Base-by-base conservation (phyloP, 1,139 yeast genomes). In the Petasospora rhodanensis region DNA sequence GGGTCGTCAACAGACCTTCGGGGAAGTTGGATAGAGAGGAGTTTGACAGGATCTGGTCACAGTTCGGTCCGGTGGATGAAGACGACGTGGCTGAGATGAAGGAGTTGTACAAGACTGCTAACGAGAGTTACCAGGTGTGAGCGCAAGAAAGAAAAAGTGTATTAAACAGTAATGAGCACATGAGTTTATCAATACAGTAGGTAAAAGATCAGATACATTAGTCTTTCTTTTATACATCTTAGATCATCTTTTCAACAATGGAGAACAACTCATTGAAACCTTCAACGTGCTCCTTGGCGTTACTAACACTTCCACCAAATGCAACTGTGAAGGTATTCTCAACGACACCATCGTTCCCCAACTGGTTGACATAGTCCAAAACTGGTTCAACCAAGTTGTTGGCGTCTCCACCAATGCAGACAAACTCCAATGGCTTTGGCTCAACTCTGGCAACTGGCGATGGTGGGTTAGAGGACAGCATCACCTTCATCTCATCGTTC, bases 211-310 rank as follows among this genome's bases (percentile, higher is more conserved):
- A n/a, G n/a, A n/a, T n/a, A n/a, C n/a, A n/a, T n/a, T n/a, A n/a
- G n/a, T n/a, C n/a, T n/a, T n/a, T n/a, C n/a, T 10, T 14, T 7
- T 14, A 13, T 14, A 9, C 18, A 20, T 23, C 4, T 20, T 7
- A 18, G 17, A 18, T 7, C 14, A 18, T 19, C 26, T 27, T 28
- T 22, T 55, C 50, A 18, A 79, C 57, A 23, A 79, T 61, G 19
- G 70, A 65, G 49, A 86, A 69, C 33, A 87, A 62, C 42, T 85
- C 91, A 51, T 85, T 86, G 47, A 82, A 73, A 42, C 96, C 96
- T 39, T 75, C 73, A 12, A 84, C 77, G 35, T 78, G 76, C 48
- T 74, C 81, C 25, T 66, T 70, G 2, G 96, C 95, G 36, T 68
- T 69, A 2, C 82, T 38, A n/a, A 37, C 41, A 6, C 79, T 38